Conservation (phyloP, 2,329 filamentous ascomycete genomes). For the Furcasterigmium furcatum region DNA sequence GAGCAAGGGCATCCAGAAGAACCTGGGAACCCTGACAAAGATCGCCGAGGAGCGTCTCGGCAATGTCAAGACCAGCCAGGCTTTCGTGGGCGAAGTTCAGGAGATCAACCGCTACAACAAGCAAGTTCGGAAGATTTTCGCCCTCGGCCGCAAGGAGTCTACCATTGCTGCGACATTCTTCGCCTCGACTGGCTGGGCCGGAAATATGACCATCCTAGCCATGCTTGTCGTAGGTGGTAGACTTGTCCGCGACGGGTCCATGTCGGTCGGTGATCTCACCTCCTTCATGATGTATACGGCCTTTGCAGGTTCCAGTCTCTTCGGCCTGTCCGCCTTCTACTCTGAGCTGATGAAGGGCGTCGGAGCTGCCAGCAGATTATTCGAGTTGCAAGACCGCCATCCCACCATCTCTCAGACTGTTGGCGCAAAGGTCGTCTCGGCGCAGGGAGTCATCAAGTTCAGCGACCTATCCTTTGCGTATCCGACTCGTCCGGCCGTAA, state of each 20-base stretch:
- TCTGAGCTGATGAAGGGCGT: slow-evolving; percentile 99
- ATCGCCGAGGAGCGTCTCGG: slow-evolving; percentile 97
- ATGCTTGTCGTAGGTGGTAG: slow-evolving; percentile 87
- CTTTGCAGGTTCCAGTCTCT: slow-evolving; percentile 80
- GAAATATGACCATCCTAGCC: slow-evolving; percentile 93
- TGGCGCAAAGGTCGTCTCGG: slow-evolving; percentile 74
- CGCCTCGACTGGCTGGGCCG: slow-evolving; percentile 79
- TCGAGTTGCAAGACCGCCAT: slow-evolving; percentile 89
- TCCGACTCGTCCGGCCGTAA: slow-evolving; percentile 86
- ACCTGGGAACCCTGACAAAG: slow-evolving; percentile 88
- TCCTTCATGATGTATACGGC: slow-evolving; percentile 99
- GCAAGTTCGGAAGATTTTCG: slow-evolving; percentile 89
- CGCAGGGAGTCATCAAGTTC: slow-evolving; percentile 86
- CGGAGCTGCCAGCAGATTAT: slow-evolving; percentile 91
- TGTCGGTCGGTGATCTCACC: slow-evolving; percentile 88
- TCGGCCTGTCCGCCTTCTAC: slow-evolving; percentile 93
- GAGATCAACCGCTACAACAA: slow-evolving; percentile 89
- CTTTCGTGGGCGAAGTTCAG: slow-evolving; percentile 89
- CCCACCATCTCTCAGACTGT: slow-evolving; percentile 85
- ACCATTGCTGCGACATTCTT: slow-evolving; percentile 91
- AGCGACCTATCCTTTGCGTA: slow-evolving; percentile 85
- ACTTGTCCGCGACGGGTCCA: slow-evolving; percentile 81
- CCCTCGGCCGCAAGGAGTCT: slow-evolving; percentile 81
- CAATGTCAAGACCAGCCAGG: slow-evolving; percentile 94
- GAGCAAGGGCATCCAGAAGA: slow-evolving; percentile 90